Conservation (phyloP, 2,329 filamentous ascomycete genomes). For the Trichoderma endophyticum region DNA sequence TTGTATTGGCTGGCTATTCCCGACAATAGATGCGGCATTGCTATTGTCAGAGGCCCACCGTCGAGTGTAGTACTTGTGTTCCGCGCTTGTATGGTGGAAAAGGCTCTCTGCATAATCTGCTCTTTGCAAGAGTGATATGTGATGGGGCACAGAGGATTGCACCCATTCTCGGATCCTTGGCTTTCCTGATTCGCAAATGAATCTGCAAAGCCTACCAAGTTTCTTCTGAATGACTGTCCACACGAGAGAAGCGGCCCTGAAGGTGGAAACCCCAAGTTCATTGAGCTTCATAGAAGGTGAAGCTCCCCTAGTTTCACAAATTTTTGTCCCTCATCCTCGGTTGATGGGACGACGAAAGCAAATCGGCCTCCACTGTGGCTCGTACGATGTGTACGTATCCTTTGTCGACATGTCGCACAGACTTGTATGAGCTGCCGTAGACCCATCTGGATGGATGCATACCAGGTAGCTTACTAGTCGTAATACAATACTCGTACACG, state of each 20-base stretch:
- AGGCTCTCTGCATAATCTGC: background rate
- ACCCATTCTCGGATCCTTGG: background rate
- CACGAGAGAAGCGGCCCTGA: background rate
- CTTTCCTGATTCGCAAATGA: background rate
- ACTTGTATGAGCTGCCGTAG: background rate
- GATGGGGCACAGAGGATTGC: background rate
- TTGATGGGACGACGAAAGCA: background rate
- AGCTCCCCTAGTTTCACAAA: background rate
- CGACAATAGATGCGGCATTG: background rate
- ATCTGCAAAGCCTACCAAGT: background rate
- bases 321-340: background rate
- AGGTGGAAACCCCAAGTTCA: background rate
- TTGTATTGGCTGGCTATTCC: background rate
- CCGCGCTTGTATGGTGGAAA: background rate
- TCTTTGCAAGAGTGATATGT: background rate
- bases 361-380: background rate
- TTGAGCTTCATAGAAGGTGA: background rate
- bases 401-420: slow-evolving; percentile 5
- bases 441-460: background rate
- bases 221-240: background rate
- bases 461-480: background rate
- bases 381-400: slow-evolving; percentile 3
- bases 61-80: background rate
- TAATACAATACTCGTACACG: background rate
- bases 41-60: background rate